Conservation (phyloP, 208 protist genomes). For the Herpetomonas samuelpessoai region DNA sequence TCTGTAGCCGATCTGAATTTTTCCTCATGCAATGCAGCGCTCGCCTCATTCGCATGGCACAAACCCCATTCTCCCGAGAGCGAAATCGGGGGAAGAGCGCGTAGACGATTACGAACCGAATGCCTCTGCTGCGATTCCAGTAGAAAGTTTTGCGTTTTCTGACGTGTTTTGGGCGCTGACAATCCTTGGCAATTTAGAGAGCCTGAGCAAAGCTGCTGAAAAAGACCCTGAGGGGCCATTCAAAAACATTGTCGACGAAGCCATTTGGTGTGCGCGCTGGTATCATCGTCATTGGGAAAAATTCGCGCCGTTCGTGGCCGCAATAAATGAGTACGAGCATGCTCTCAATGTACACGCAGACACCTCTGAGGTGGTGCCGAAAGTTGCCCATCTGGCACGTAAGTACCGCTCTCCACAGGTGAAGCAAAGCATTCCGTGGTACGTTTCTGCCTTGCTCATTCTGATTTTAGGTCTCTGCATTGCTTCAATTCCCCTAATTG, state of each 20-base stretch:
- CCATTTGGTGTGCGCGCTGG: conserved; percentile 18
- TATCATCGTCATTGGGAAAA: conserved; percentile 22
- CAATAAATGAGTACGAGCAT: conserved; percentile 25
- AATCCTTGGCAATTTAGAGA: conserved; percentile 18
- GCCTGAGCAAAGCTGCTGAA: conserved; percentile 11
- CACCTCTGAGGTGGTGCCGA: conserved; percentile 11
- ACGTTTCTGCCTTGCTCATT: conserved; percentile 13
- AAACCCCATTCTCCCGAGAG: no score
- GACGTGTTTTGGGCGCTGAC: conserved; percentile 22
- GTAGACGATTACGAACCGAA: no score
- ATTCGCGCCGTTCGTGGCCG: conserved; percentile 17
- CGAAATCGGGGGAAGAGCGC: no score
- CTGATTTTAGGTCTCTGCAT: conserved; percentile 11
- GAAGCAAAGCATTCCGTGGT: conserved; percentile 11
- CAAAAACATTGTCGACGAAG: conserved; percentile 14
- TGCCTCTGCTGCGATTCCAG: conserved; percentile 10
- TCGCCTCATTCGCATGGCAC: no score
- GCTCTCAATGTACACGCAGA: conserved; percentile 4
- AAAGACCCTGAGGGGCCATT: neutral
- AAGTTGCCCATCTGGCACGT: conserved; percentile 11
- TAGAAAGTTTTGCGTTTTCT: conserved; percentile 10
- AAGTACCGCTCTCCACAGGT: conserved; percentile 17
- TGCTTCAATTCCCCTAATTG: conserved; percentile 15
- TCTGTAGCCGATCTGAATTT: no score
- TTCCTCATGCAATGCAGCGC: no score